phyloP scores from a whole-genome alignment of 306 rosid species.

The Citrullus amarus region DNA sequence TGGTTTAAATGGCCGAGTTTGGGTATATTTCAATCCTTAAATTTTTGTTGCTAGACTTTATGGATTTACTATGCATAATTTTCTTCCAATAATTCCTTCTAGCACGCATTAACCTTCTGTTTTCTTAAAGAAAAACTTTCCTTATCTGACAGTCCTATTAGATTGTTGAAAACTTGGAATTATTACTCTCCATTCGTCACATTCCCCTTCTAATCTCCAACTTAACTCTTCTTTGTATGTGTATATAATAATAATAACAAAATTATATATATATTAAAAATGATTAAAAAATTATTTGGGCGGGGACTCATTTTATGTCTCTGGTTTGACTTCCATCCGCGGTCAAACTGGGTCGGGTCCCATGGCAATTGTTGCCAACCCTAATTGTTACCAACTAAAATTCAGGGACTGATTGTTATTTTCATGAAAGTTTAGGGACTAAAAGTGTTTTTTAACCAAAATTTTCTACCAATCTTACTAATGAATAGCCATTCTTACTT shows the following conservation, averaged over 20 bases:
- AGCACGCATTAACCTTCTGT: neutral
- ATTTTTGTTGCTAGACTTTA: neutral
- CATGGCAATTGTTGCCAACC: too few relatives aligned
- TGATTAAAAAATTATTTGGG: too few relatives aligned
- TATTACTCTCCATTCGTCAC: neutral
- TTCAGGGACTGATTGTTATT: too few relatives aligned
- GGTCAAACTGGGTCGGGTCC: too few relatives aligned
- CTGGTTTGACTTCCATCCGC: too few relatives aligned
- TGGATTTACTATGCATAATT: neutral
- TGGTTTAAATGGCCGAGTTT: constrained; percentile 88
- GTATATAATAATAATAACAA: too few relatives aligned
- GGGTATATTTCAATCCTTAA: constrained; percentile 33
- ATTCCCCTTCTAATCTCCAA: neutral
- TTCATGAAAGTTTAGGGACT: too few relatives aligned
- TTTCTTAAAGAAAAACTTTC: neutral
- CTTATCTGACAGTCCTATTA: neutral
- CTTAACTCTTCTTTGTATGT: neutral
- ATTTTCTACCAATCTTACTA: neutral
- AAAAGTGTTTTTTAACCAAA: neutral
- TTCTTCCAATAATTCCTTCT: neutral
- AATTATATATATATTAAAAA: too few relatives aligned
- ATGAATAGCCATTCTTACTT: neutral
- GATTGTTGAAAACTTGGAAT: neutral
- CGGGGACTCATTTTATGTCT: too few relatives aligned
- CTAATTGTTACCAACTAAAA: too few relatives aligned